Conservation (phyloP, 2,329 filamentous ascomycete genomes). For the Aspergillus viridinutans region DNA sequence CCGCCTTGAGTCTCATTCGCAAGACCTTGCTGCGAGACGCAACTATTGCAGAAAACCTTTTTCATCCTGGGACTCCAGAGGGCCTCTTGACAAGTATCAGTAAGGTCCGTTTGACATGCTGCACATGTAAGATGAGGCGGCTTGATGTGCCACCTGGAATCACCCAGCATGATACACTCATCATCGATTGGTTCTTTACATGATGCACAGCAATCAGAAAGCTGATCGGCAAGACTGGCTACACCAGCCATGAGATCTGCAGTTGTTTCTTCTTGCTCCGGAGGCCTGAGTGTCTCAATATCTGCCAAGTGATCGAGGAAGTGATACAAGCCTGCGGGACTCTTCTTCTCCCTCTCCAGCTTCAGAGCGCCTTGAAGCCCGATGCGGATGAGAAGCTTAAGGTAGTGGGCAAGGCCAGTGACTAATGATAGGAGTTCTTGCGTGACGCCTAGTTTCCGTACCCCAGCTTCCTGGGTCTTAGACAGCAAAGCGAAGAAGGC, state of each 20-base stretch:
- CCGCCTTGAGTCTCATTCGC: conserved; percentile 55
- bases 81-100: conserved; percentile 63
- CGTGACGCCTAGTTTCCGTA: conserved; percentile 87
- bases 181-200: conserved; percentile 91
- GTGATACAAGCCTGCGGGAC: conserved; percentile 68
- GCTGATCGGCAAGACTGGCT: conserved; percentile 64
- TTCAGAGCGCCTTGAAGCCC: conserved; percentile 90
- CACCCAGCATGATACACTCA: conserved; percentile 73
- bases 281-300: conserved; percentile 69
- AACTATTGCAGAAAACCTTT: conserved; percentile 67
- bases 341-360: conserved; percentile 77
- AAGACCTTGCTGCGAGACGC: conserved; percentile 49
- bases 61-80: conserved; percentile 65
- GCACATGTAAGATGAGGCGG: conserved; percentile 63
- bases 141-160: conserved; percentile 76
- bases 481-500: conserved; percentile 94
- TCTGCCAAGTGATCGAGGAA: conserved; percentile 82
- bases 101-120: conserved; percentile 71
- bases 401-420: conserved; percentile 91
- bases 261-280: conserved; percentile 57
- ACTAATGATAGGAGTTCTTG: conserved; percentile 97
- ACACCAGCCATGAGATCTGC: conserved; percentile 64
- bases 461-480: conserved; percentile 88
- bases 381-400: conserved; percentile 95
- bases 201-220: conserved; percentile 76